Conservation (phyloP, 2,329 filamentous ascomycete species). For the Clathrospora elynae region DNA sequence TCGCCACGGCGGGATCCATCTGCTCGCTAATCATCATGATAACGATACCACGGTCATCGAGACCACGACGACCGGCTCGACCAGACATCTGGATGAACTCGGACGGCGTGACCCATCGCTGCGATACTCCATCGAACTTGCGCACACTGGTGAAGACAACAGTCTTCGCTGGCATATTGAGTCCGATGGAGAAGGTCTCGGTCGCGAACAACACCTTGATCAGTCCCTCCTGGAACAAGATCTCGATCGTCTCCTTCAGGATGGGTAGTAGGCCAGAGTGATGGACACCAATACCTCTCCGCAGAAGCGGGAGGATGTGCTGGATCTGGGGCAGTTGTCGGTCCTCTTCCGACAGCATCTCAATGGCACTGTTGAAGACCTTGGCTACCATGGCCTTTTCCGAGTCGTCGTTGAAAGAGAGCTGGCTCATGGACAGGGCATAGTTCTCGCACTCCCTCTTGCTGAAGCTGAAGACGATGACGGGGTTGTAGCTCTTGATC, state of each 20-base stretch:
- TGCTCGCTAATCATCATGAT: constrained; percentile 99
- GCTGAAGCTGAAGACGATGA: constrained; percentile 99
- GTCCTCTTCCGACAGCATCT: constrained; percentile 90
- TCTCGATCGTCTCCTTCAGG: constrained; percentile 97
- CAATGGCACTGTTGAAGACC: constrained; percentile 91
- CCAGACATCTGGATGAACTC: constrained; percentile 99
- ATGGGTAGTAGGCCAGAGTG: constrained; percentile 95
- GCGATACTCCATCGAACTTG: constrained; percentile 85
- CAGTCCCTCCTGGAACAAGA: constrained; percentile 94
- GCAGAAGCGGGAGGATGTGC: constrained; percentile 84
- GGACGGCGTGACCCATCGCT: constrained; percentile 85
- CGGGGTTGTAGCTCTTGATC: constrained; percentile 94
- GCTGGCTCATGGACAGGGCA: constrained; percentile 81
- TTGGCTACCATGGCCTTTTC: constrained; percentile 94
- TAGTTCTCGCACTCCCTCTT: constrained; percentile 94
- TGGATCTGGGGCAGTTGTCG: constrained; percentile 86
- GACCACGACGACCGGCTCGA: constrained; percentile 91
- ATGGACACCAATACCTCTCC: constrained; percentile 94
- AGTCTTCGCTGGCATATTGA: constrained; percentile 99
- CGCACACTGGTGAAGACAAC: constrained; percentile 98
- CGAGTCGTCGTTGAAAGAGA: constrained; percentile 94
- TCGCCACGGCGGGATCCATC: constrained; percentile 92
- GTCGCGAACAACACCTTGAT: constrained; percentile 98
- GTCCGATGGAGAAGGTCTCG: constrained; percentile 96
- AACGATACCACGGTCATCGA: constrained; percentile 96